Base-by-base conservation (phyloP, 768 basidiomycete species). In the Pisolithus sp. region DNA sequence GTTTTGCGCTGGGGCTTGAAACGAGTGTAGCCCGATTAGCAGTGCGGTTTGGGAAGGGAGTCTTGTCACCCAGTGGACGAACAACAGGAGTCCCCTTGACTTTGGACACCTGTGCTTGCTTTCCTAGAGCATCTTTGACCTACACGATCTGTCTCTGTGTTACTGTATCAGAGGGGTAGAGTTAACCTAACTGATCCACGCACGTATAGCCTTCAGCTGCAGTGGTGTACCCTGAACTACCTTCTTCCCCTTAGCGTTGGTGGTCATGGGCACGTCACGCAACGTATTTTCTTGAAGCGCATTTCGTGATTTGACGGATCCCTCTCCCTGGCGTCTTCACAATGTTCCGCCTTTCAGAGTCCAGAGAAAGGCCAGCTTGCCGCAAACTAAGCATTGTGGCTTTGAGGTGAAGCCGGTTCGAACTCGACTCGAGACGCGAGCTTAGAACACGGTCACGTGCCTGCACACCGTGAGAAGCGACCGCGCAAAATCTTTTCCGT, bases 41-140 rank as follows among this genome's bases (percentile, higher is more conserved):
- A 30, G 68, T 68, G 36, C 85, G 82, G 62, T 89, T 89, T 3
- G 81, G 80, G 57, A 83, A 83, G 2, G 87, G 87, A 1, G 87
- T 90, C 67, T 86, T 89, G 69, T 90, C 87, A 23, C 74, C 74
- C 7, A 90, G 71, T 2, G 85, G 83, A 12, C 80, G 77, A 65
- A 59, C 31, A 50, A 59, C 55, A 18, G 57, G 54, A 3, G 67
- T 57, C 38, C 57, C 62, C 51, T 54, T 62, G 13, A 34, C 31
- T 47, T 63, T 68, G 7, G 53, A 68, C 50, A 55, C 50, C 45
- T 62, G 60, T 7, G 53, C 50, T 23, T 65, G 63, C 51, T 71
- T 73, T 46, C 54, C 61, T 21, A 53, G 52, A 26, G 13, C 49
- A 31, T 58, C 58, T 53, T 60, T 67, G 37, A 46, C 45, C 20